Conservation (phyloP, 768 basidiomycete genomes). For the Boletus bicolor region DNA sequence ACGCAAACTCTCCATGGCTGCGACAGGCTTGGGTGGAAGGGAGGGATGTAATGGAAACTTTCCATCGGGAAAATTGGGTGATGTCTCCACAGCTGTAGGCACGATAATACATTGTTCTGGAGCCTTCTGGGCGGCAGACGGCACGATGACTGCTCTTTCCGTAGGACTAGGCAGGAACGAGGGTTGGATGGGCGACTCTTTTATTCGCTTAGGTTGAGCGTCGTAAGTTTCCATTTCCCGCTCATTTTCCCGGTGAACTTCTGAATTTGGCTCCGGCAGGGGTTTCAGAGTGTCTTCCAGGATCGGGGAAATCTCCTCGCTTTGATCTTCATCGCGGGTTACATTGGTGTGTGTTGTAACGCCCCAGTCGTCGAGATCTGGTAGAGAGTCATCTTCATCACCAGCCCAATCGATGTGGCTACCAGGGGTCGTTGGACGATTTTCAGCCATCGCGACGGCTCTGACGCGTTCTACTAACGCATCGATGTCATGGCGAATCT, state of each 20-base stretch:
- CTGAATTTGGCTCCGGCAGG: conserved; percentile 47
- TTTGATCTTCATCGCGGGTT: conserved; percentile 25
- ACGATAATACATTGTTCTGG: conserved; percentile 22
- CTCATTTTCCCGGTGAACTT: conserved; percentile 18
- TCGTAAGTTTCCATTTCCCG: conserved; percentile 23
- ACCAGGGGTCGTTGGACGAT: conserved; percentile 66
- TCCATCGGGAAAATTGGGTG: conserved; percentile 12
- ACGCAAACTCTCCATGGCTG: conserved; percentile 19
- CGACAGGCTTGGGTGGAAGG: conserved; percentile 45
- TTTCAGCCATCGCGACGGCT: conserved; percentile 66
- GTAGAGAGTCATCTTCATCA: conserved; percentile 76
- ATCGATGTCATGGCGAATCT: conserved; percentile 64
- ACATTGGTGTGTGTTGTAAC: conserved; percentile 42
- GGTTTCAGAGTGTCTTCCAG: conserved; percentile 60
- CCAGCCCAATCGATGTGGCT: conserved; percentile 89
- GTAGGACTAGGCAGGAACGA: conserved; percentile 6
- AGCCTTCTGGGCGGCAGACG: conserved; percentile 3
- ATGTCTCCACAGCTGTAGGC: conserved; percentile 4
- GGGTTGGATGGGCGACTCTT: conserved; percentile 7
- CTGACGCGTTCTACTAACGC: conserved; percentile 76
- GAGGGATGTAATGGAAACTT: conserved; percentile 41
- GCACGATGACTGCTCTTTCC: not conserved
- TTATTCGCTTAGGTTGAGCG: conserved; percentile 1
- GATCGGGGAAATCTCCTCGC: conserved; percentile 62
- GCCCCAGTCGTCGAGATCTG: conserved; percentile 86